phyloP scores from a whole-genome alignment of 208 protist species.

The Trichomonas tenax region DNA sequence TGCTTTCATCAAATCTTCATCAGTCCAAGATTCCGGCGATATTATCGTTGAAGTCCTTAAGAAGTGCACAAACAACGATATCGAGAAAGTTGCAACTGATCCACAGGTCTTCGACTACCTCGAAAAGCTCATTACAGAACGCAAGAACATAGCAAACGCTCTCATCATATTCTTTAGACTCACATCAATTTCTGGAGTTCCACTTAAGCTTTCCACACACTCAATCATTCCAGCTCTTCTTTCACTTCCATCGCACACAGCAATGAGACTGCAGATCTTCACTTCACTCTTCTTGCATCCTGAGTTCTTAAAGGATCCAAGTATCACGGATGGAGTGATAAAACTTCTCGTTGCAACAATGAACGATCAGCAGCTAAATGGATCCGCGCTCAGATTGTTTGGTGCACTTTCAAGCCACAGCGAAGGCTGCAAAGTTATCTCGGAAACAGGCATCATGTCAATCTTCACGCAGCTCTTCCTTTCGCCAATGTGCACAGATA shows the following conservation, averaged over 20 bases:
- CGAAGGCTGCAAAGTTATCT: background rate
- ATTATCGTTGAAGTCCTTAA: background rate
- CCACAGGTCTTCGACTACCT: background rate
- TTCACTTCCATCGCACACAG: background rate
- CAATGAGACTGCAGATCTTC: background rate
- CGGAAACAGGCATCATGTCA: background rate
- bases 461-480: background rate
- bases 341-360: background rate
- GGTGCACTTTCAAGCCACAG: background rate
- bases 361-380: background rate
- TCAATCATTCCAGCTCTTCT: background rate
- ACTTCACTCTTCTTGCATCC: background rate
- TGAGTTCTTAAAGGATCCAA: background rate
- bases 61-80: background rate
- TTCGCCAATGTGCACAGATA: background rate
- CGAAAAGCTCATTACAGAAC: background rate
- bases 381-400: background rate
- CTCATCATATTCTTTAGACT: background rate
- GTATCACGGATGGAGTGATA: background rate
- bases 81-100: background rate
- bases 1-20: background rate
- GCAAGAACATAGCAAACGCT: background rate
- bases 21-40: background rate
- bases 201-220: background rate
- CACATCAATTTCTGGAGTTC: background rate